Evolutionary conservation across 306 rosid species (phyloP), one percentile per base, ranked within the genome.

Genomic region (Clitoria ternatea): DNA sequence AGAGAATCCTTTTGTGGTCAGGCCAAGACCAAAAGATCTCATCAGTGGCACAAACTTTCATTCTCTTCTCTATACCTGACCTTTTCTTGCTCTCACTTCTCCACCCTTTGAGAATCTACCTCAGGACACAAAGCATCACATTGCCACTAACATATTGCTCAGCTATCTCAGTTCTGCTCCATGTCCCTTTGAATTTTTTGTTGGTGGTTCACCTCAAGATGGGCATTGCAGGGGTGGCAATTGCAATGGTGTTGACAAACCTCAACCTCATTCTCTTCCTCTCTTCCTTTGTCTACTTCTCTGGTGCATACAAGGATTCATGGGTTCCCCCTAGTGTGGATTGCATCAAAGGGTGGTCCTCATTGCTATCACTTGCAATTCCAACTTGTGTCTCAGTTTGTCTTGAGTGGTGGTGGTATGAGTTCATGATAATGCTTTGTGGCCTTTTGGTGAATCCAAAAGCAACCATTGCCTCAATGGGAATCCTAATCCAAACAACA

Each of bases 331-430:
- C 96, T 0, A 83, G 86, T 61, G 23, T 79, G 6, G 97, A 95
- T 7, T 91, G 97, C 59, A 53, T 91, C 48, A 77, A 61, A 0
- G 97, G 96, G 4, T 95, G 99, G 99, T 74, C 97, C 0, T 79
- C 91, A 44, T 54, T 95, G 75, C 91, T 95, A 0, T 75, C 95
- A 1, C 80, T 95, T 1, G 89, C 99, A 0, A 30, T 95, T 20
- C 99, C 99, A 3, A 91, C 91, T n/a, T 95, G 97, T 7, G 80
- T 88, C 4, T 91, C 97, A 4, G 97, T 95, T 26, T 95, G 99
- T 69, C 86, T 95, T 5, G 99, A 95, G 66, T 95, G 97, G 99
- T 95, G 99, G 99, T 95, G 99, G 99, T 95, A 95, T 18, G 99
- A 95, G 75, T 77, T 95, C 74, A 91, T 95, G 97, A 95, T 91